phyloP scores from a whole-genome alignment of 1,139 yeast species.

The Blastobotrys aristatus region DNA sequence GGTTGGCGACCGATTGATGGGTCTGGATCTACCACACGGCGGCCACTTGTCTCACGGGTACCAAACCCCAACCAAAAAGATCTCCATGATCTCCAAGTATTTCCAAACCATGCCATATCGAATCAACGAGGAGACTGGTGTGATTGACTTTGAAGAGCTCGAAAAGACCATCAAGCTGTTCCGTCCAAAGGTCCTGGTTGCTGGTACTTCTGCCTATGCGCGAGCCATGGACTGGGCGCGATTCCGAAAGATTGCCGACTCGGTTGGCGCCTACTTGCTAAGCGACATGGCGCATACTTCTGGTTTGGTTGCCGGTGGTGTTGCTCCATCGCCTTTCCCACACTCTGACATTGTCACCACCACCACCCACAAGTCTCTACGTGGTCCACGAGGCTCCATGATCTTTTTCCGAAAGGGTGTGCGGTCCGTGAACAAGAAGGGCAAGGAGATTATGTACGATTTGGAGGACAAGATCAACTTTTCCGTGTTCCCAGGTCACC shows the following conservation, averaged over 20 bases:
- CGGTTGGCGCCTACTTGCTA: constrained; percentile 91
- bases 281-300: constrained; percentile 99
- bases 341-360: constrained; percentile 97
- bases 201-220: constrained; percentile 97
- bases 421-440: constrained; percentile 85
- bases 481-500: constrained; percentile 99
- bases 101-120: constrained; percentile 99
- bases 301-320: constrained; percentile 94
- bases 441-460: constrained; percentile 82
- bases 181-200: constrained; percentile 94
- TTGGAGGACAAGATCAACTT: constrained; percentile 94
- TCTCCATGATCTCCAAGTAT: constrained; percentile 92
- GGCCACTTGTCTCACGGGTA: constrained; percentile 98
- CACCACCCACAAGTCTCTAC: constrained; percentile 94
- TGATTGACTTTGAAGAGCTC: constrained; percentile 91
- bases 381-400: constrained; percentile 99
- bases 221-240: constrained; percentile 91
- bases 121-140: constrained; percentile 83
- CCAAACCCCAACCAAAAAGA: constrained; percentile 92
- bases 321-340: constrained; percentile 92
- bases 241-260: constrained; percentile 95
- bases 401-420: constrained; percentile 97
- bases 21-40: constrained; percentile 95
- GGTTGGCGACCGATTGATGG: constrained; percentile 95
- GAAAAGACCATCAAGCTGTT: constrained; percentile 83